These are phyloP conservation scores for Amniculicola lignicola DNA, from an alignment of 495 filamentous ascomycete species.

Conservation along the genomic window DNA sequence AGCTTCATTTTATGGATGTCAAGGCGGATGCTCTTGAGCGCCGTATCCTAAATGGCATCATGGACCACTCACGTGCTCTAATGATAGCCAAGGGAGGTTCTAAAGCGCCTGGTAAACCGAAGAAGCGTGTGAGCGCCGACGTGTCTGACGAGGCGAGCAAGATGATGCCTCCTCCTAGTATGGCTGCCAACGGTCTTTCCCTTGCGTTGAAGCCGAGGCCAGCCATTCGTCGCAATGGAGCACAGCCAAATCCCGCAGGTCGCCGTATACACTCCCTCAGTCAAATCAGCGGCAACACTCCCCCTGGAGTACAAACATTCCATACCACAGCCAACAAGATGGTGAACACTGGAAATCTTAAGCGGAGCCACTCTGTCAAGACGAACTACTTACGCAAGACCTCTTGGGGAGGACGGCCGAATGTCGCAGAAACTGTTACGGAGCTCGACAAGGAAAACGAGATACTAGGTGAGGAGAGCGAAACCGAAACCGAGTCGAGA, in stretches of 20 bases:
- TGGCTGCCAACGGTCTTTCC: slow-evolving; percentile 36
- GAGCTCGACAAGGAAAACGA: slow-evolving; percentile 60
- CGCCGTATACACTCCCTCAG: slow-evolving; percentile 85
- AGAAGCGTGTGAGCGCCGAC: slow-evolving; percentile 61
- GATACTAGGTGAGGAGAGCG: slow-evolving; percentile 44
- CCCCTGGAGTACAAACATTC: slow-evolving; percentile 58
- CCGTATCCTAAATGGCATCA: slow-evolving; percentile 87
- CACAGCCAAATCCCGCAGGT: slow-evolving; percentile 48
- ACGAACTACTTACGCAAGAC: slow-evolving; percentile 63
- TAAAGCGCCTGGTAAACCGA: slow-evolving; percentile 47
- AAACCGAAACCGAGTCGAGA: slow-evolving; percentile 29
- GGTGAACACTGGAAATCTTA: slow-evolving; percentile 27
- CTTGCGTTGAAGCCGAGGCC: slow-evolving; percentile 47
- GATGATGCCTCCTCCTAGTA: slow-evolving; percentile 40
- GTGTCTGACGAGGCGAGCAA: slow-evolving; percentile 43
- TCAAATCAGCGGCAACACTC: slow-evolving; percentile 76
- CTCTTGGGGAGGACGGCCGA: slow-evolving; percentile 61
- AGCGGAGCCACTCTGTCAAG: slow-evolving; percentile 70
- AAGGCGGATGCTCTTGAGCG: slow-evolving; percentile 85
- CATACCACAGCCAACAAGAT: slow-evolving; percentile 54
- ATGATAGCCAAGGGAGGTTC: slow-evolving; percentile 55
- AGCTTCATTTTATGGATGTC: slow-evolving; percentile 82
- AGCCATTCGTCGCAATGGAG: slow-evolving; percentile 35
- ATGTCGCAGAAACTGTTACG: slow-evolving; percentile 38
- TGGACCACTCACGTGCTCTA: slow-evolving; percentile 87